Base-by-base conservation (phyloP, 768 basidiomycete genomes). In the Boletus pseudopeckii region DNA sequence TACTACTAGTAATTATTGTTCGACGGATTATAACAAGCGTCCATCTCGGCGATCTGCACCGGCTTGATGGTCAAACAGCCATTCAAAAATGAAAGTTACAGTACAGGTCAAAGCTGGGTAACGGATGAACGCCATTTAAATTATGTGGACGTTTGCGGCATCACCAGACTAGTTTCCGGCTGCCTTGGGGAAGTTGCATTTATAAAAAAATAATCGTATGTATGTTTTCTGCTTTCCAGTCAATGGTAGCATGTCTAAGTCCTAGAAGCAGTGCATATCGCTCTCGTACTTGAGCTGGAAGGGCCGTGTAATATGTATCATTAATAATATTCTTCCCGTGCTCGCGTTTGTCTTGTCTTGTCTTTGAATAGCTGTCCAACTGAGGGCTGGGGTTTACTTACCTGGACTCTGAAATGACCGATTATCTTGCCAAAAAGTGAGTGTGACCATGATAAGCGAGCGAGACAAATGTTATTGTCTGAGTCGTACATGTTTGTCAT, bases 391-490 rank as follows among this genome's bases (percentile, higher is more conserved):
- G 9, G 15, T 22, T 33, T 22, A 17, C 20, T 32, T 11, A 32
- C 33, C 46, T 45, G 14, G 0, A 11, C 20, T 2, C 30, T 2
- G 42, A 36, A 47, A 34, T 14, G 10, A 17, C 8, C 1, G 37
- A 32, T 39, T 39, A 28, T 8, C 10, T 46, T 20, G 34, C 32
- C 20, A 20, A 30, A 33, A 18, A 41, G 36, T 4, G 8, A 30
- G 3, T 1, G 11, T 7, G 50, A 52, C 7, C 30, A 40, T 1
- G 11, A 24, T 5, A 26, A 26, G 24, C 15, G 15, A 34, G n/a
- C 15, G 15, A 50, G 30, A 45, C 15, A 38, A 3, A 43, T 53
- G 32, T 15, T 26, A 59, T 62, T 52, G 22, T 48, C 36, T 9
- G 14, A 47, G 32, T 39, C 30, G 45, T 51, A 57, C 44, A 53